A percentile compares a stretch with the other conserved stretches of the same genome.
phyloP scores from a whole-genome alignment of 768 basidiomycete genomes.

The Filobasidium wieringae region DNA sequence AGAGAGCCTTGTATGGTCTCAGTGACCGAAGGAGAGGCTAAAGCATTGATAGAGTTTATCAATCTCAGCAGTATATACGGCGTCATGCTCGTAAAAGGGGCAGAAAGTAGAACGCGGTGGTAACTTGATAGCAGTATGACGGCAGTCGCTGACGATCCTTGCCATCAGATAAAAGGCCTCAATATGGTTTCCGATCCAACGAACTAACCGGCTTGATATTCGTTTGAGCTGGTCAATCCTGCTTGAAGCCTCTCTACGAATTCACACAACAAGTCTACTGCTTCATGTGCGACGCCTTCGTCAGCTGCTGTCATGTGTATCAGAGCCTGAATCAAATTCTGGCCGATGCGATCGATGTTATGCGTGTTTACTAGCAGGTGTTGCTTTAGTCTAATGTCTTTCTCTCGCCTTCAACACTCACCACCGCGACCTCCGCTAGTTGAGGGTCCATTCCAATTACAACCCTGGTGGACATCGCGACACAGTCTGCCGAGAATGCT shows the following conservation, averaged over 20 bases:
- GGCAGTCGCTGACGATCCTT: conserved; percentile 22
- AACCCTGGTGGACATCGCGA: conserved; percentile 19
- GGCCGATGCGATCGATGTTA: conserved; percentile 18
- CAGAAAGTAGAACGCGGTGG: conserved; percentile 18
- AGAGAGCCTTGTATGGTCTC: conserved; percentile 17
- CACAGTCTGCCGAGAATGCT: conserved; percentile 18
- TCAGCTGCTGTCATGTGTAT: conserved; percentile 22
- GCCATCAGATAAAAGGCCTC: neutral
- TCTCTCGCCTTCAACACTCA: conserved; percentile 1
- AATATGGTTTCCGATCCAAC: neutral
- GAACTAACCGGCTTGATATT: neutral
- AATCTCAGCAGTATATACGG: conserved; percentile 2
- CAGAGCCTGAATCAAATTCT: conserved; percentile 22
- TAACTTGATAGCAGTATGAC: conserved; percentile 22
- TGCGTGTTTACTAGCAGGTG: conserved; percentile 4
- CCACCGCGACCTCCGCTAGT: conserved; percentile 19
- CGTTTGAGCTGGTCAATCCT: too few species aligned
- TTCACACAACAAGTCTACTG: conserved; percentile 1
- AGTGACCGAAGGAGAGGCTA: conserved; percentile 25
- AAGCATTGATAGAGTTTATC: conserved; percentile 10
- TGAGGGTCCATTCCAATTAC: conserved; percentile 1
- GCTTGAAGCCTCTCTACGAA: neutral
- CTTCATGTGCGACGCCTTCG: conserved; percentile 10
- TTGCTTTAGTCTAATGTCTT: neutral
- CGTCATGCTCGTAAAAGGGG: conserved; percentile 17